These are phyloP conservation scores for Mantamonas sphyraenae DNA, from an alignment of 78 protist genomes.

Conservation along the genomic window DNA sequence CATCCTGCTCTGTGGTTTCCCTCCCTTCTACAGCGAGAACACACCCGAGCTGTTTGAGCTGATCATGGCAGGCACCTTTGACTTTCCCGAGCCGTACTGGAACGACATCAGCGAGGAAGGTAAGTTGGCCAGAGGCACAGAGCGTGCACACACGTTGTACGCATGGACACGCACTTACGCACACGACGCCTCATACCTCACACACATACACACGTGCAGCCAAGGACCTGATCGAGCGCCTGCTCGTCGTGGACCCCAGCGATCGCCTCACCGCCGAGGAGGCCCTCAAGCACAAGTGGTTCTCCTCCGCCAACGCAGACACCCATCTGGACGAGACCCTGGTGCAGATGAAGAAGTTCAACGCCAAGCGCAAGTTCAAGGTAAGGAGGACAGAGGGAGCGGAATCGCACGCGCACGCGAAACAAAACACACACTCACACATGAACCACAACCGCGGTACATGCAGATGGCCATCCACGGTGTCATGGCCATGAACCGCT, in stretches of 20 bases:
- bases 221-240: slow-evolving; percentile 16
- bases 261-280: slow-evolving; percentile 44
- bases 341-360: not conserved
- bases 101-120: slow-evolving; percentile 14
- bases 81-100: slow-evolving; percentile 55
- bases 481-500: too few relatives aligned
- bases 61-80: slow-evolving; percentile 42
- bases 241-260: slow-evolving; percentile 35
- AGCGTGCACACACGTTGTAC: too few relatives aligned
- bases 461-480: too few relatives aligned
- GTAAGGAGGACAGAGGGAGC: too few relatives aligned
- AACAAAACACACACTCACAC: too few relatives aligned
- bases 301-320: not conserved
- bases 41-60: slow-evolving; percentile 25
- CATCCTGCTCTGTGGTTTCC: slow-evolving; percentile 49
- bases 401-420: too few relatives aligned
- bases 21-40: slow-evolving; percentile 48
- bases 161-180: not conserved
- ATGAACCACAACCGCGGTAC: too few relatives aligned
- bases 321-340: not conserved
- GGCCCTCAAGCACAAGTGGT: slow-evolving; percentile 44
- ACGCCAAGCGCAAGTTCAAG: slow-evolving; percentile 4
- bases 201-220: not conserved
- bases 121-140: too few relatives aligned
- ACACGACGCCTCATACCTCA: not conserved